Evolutionary conservation across 2,329 filamentous ascomycete genomes (phyloP), one percentile per base, ranked within the genome.

Genomic region (Plectosphaerella cucumerina): DNA sequence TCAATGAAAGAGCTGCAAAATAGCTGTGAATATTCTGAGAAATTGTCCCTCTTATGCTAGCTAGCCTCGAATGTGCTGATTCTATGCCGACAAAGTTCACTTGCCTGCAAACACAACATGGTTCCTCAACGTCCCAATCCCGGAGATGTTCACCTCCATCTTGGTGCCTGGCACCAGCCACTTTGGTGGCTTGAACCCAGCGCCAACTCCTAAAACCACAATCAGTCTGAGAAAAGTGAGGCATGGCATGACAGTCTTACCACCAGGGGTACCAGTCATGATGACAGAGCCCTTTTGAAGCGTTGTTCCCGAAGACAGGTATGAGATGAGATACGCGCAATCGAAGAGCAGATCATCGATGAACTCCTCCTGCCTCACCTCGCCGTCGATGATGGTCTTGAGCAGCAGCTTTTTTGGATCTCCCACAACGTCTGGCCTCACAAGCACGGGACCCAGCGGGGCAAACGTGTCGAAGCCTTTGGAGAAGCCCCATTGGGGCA

Each of bases 391-490:
- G 1, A 64, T 62, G 0, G 77, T 82, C 49, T 61, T 66, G 8
- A 83, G 57, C 0, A 63, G 59, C 42, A 82, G 62, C 15, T 61
- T 57, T 2, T 59, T 61, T 1, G 76, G 76, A 48, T 78, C 72
- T 0, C 63, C 59, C 1, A 82, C 59, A 0, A 78, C 50, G 1
- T 62, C 61, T 0, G 65, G 62, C 1, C 65, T 64, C 0, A 82
- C 74, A 1, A 83, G 62, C 35, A 65, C 66, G 0, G 79, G 79
- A 0, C 79, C 80, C 0, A 83, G 50, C 0, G 80, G 81, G 0
- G 76, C 75, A 55, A 70, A 82, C 0, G 71, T 78, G 55, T 84
- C 78, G 49, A 83, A 83, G 0, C 77, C 75, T 56, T 83, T 82
- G 15, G 69, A 73, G 55, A 81, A 83, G 0, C 74, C 71, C 75